A percentile compares a stretch with the other conserved stretches of the same genome.
Conservation (phyloP, 1,139 yeast species). For the Yamadazyma diospyri region DNA sequence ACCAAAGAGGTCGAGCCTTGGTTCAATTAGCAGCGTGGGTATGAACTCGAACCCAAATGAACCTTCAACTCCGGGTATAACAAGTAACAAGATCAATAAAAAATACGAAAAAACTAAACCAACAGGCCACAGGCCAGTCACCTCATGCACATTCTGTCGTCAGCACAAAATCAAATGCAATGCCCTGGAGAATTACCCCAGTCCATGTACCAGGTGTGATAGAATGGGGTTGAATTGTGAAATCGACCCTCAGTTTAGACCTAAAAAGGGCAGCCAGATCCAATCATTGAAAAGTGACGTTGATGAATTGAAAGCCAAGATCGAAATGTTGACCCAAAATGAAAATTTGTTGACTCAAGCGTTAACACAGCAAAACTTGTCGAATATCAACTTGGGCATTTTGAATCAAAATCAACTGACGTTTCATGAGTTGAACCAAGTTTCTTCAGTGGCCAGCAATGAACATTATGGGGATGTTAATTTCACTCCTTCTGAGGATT, state of each 20-base stretch:
- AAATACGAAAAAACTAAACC: constrained; percentile 21
- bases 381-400: constrained; percentile 11
- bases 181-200: constrained; percentile 80
- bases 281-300: constrained; percentile 82
- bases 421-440: neutral
- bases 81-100: constrained; percentile 2
- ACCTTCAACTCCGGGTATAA: neutral
- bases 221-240: constrained; percentile 79
- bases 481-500: constrained; percentile 8
- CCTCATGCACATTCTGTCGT: constrained; percentile 91
- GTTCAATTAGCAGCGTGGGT: neutral
- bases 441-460: neutral
- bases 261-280: constrained; percentile 87
- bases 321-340: constrained; percentile 69
- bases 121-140: constrained; percentile 73
- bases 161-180: constrained; percentile 94
- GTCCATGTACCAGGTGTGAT: constrained; percentile 79
- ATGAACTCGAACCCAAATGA: constrained; percentile 1
- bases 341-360: constrained; percentile 68
- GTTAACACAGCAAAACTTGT: constrained; percentile 41
- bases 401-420: neutral
- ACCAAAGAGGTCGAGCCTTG: constrained; percentile 7
- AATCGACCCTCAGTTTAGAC: constrained; percentile 88
- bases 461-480: constrained; percentile 4
- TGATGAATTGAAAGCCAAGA: constrained; percentile 73